Evolutionary conservation across 2,329 filamentous ascomycete genomes (phyloP).

Genomic region (Hypoxylon sp.): DNA sequence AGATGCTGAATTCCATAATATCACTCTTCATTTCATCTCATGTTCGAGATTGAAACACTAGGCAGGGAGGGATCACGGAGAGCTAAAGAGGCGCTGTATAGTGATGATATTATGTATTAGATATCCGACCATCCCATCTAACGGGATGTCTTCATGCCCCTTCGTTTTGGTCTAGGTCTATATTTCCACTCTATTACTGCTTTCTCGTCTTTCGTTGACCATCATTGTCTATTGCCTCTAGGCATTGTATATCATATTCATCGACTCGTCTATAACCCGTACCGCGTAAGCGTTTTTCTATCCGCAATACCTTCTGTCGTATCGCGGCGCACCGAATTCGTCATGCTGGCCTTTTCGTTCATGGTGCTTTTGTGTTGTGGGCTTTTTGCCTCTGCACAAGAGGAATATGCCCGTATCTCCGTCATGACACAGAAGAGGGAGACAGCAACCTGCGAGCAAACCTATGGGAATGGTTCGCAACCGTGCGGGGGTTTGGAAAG

Average conservation of each 20-base stretch:
- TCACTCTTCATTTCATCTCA: conserved; percentile 4
- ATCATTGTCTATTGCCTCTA: conserved; percentile 6
- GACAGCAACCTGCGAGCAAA: conserved; percentile 54
- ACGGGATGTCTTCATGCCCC: conserved; percentile 11
- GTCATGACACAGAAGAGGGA: conserved; percentile 42
- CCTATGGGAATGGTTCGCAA: conserved; percentile 54
- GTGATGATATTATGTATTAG: conserved; percentile 28
- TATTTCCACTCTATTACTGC: conserved; percentile 7
- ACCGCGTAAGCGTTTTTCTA: neutral
- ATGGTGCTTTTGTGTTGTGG: conserved; percentile 41
- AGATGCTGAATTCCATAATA: conserved; percentile 21
- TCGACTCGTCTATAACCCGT: conserved; percentile 10
- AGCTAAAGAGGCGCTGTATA: neutral
- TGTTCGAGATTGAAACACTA: conserved; percentile 13
- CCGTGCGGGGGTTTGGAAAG: conserved; percentile 53
- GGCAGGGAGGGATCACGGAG: neutral
- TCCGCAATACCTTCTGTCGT: conserved; percentile 19
- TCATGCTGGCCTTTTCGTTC: conserved; percentile 43
- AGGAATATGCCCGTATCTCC: conserved; percentile 44
- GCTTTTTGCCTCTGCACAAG: conserved; percentile 40
- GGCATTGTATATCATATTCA: neutral
- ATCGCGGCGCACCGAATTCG: conserved; percentile 16
- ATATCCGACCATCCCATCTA: conserved; percentile 7
- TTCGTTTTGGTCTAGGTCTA: conserved; percentile 9
- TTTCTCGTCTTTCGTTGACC: neutral